phyloP scores from a whole-genome alignment of 1,284 basidiomycete genomes.

The Kalmanozyma brasiliensis region DNA sequence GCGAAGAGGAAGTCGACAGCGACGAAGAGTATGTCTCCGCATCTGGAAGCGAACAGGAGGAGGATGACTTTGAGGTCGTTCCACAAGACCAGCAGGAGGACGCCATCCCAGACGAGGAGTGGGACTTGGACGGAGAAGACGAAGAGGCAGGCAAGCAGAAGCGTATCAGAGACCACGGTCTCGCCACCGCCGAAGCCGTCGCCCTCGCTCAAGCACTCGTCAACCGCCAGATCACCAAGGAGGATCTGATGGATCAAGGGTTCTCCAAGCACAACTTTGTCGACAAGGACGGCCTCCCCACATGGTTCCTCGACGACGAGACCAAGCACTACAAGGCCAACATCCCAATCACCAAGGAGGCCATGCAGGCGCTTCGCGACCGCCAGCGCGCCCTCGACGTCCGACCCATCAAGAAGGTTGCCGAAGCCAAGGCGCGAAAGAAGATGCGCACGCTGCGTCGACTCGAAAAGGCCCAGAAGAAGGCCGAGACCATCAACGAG shows the following conservation, averaged over 20 bases:
- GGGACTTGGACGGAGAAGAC: constrained; percentile 81
- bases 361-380: constrained; percentile 83
- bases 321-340: constrained; percentile 91
- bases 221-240: constrained; percentile 88
- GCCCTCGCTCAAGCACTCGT: constrained; percentile 91
- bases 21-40: constrained; percentile 35
- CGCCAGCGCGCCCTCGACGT: constrained; percentile 94
- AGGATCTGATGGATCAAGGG: constrained; percentile 90
- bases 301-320: constrained; percentile 99
- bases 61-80: constrained; percentile 63
- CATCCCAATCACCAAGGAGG: constrained; percentile 96
- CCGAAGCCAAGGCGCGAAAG: constrained; percentile 97
- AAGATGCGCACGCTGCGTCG: constrained; percentile 87
- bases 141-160: constrained; percentile 79
- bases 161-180: constrained; percentile 81
- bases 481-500: constrained; percentile 92
- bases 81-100: constrained; percentile 72
- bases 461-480: constrained; percentile 92
- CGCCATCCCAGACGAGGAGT: constrained; percentile 80
- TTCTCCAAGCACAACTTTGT: constrained; percentile 90
- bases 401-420: constrained; percentile 98
- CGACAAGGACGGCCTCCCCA: constrained; percentile 88
- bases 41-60: constrained; percentile 43
- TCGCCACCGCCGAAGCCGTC: constrained; percentile 90
- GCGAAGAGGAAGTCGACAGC: constrained; percentile 66